Conservation (phyloP, 352 stramenopile species). For the Pilasporangium apinafurcum region DNA sequence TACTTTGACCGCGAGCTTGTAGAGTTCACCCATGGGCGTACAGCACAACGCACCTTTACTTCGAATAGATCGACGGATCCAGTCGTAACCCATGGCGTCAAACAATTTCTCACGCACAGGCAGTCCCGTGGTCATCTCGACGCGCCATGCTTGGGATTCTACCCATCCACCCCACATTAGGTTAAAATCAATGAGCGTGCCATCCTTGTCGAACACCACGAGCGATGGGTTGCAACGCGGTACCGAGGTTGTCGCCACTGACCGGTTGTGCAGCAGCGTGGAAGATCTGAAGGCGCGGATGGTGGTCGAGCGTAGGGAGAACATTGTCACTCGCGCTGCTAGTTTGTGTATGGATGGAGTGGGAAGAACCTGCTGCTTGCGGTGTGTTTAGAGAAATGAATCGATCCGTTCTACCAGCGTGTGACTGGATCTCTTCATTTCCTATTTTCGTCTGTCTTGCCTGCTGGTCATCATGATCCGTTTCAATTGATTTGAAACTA, state of each 20-base stretch:
- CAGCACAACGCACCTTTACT: constrained; percentile 80
- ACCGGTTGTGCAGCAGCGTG: constrained; percentile 1
- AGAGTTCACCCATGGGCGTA: constrained; percentile 81
- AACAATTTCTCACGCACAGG: constrained; percentile 83
- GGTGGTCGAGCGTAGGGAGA: constrained; percentile 1
- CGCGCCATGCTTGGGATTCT: constrained; percentile 76
- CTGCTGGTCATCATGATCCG: no score
- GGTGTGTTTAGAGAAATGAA: no score
- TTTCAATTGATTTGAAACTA: no score
- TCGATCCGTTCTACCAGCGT: no score
- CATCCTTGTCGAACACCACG: constrained; percentile 88
- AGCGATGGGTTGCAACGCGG: constrained; percentile 54
- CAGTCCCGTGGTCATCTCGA: constrained; percentile 78
- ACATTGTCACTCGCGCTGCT: constrained; percentile 2
- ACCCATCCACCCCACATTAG: constrained; percentile 88
- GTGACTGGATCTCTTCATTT: no score
- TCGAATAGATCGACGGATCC: constrained; percentile 72
- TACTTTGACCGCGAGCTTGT: constrained; percentile 74
- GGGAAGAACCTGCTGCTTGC: constrained; percentile 8
- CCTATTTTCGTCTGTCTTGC: no score
- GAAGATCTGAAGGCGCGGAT: background rate
- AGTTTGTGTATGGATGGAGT: constrained; percentile 1
- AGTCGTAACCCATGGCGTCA: constrained; percentile 84
- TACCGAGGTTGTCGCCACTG: constrained; percentile 6
- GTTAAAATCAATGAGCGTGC: constrained; percentile 88